Evolutionary conservation across 1,139 yeast species (phyloP), one percentile per base, ranked within the genome.

Genomic region (Hansenula sp.): DNA sequence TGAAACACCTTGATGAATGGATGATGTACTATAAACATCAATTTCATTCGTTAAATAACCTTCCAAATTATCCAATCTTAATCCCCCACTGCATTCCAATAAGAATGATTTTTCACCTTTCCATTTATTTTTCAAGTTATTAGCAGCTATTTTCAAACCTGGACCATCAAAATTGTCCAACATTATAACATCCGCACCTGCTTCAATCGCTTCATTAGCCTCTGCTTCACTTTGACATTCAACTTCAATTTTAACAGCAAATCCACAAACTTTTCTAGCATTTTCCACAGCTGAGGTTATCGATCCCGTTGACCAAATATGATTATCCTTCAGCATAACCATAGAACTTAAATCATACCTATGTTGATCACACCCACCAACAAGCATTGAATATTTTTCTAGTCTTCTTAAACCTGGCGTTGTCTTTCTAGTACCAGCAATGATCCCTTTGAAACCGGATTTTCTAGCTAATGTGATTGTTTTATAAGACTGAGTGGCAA

Each of bases 401-500:
- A 91, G 68, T 36, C 81, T 72, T 57, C 98, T 77, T 52, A 91
- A 76, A 0, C 98, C 98, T 0, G 98, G 98, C 0, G 98, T 91
- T n/a, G 97, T 91, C 65, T 91, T 91, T 59, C 98, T 79, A 1
- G 98, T 91, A n/a, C 98, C 98, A 0, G 98, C 97, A 61, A 91
- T 88, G 31, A 84, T 73, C 0, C 97, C 98, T 3, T 69, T 70
- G 62, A 82, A 91, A 0, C 96, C 95, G n/a, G 77, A 68, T 36
- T 76, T 67, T 48, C 80, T 76, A 0, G 96, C 96, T 46, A 80
- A 65, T 17, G 68, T 60, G 44, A 82, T 70, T 12, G 91, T 76
- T 28, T 70, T 66, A 43, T 70, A 67, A 1, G 95, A 81, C 52
- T 81, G 81, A 1, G 96, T 85, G n/a, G 97, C 96, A 41, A 91